Conservation (phyloP, 1,139 yeast species). For the Sugiyamaella grinbergsii region DNA sequence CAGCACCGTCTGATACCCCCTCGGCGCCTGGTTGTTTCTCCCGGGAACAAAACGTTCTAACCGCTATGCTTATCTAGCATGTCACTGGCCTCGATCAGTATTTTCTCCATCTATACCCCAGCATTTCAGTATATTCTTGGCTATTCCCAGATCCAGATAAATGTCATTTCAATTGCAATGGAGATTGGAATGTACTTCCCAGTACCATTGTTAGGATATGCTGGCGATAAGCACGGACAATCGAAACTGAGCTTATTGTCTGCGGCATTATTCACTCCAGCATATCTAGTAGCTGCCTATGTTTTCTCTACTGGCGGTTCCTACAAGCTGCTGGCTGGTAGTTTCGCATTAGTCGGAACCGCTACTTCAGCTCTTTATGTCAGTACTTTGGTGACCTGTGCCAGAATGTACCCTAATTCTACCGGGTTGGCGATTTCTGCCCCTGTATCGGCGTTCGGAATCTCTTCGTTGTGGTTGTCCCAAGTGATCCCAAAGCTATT, state of each 20-base stretch:
- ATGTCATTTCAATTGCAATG: slow-evolving; percentile 72
- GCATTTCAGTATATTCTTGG: slow-evolving; percentile 61
- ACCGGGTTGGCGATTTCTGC: slow-evolving; percentile 82
- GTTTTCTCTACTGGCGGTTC: slow-evolving; percentile 24
- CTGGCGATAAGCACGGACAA: slow-evolving; percentile 86
- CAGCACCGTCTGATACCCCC: too few species aligned
- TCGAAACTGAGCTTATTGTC: slow-evolving; percentile 68
- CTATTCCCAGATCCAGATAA: slow-evolving; percentile 70
- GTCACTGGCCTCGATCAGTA: slow-evolving; percentile 76
- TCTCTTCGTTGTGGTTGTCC: slow-evolving; percentile 63
- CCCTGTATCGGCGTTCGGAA: slow-evolving; percentile 86
- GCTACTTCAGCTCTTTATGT: slow-evolving; percentile 84
- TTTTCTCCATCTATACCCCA: slow-evolving; percentile 78
- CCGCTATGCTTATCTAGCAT: slow-evolving; percentile 46
- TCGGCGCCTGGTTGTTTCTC: too few species aligned
- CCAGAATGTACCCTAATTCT: slow-evolving; percentile 71
- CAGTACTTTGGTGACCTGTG: slow-evolving; percentile 77
- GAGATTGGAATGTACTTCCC: slow-evolving; percentile 85
- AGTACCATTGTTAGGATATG: slow-evolving; percentile 77
- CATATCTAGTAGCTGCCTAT: slow-evolving; percentile 58
- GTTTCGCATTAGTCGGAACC: slow-evolving; percentile 65
- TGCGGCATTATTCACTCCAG: slow-evolving; percentile 66
- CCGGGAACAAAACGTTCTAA: not conserved
- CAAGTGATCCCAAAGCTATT: slow-evolving; percentile 43
- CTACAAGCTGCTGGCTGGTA: slow-evolving; percentile 29